Percentiles rank a stretch among this genome's conserved stretches.
These are phyloP conservation scores for Solanum bukasovii DNA, from an alignment of 257 asterid species.

Conservation along the genomic window DNA sequence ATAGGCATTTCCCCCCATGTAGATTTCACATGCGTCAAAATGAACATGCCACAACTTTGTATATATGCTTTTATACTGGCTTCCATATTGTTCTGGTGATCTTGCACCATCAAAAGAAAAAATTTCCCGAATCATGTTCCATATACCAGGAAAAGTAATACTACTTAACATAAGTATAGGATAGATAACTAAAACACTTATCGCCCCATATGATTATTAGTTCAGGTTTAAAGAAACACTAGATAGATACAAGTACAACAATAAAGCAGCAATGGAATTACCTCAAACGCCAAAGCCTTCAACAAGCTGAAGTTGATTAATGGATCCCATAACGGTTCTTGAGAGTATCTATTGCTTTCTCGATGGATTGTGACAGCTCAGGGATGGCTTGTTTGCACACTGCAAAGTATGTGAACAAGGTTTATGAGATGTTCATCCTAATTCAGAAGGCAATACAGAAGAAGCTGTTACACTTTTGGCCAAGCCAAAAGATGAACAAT, in stretches of 20 bases:
- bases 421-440: neutral
- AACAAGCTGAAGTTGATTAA: slow-evolving; percentile 23
- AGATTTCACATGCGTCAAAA: neutral
- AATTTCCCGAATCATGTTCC: neutral
- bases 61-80: neutral
- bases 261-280: neutral
- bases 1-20: neutral
- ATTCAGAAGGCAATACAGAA: neutral
- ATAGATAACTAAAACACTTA: neutral
- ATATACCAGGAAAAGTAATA: neutral
- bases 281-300: slow-evolving; percentile 1
- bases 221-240: neutral
- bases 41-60: neutral
- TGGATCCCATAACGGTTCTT: slow-evolving; percentile 60
- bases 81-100: neutral
- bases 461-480: neutral
- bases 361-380: slow-evolving; percentile 50
- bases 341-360: slow-evolving; percentile 61
- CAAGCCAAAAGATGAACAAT: neutral
- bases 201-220: neutral
- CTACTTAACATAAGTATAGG: neutral
- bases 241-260: neutral
- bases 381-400: slow-evolving; percentile 66
- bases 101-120: neutral
- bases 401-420: slow-evolving; percentile 18